Evolutionary conservation across 495 filamentous ascomycete genomes (phyloP).

Genomic region (Daldinia loculata): DNA sequence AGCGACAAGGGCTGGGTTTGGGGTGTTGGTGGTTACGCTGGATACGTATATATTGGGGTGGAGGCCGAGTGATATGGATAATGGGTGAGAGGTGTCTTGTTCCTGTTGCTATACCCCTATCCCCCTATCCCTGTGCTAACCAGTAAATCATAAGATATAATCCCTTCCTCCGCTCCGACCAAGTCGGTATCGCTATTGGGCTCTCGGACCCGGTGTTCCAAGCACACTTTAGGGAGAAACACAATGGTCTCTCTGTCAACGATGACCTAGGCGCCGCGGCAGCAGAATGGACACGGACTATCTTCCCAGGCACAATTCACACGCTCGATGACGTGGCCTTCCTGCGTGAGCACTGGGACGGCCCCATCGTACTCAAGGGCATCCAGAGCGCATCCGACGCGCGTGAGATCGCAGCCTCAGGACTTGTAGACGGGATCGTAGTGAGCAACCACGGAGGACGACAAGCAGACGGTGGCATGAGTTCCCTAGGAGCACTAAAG

Average conservation of each 20-base stretch:
- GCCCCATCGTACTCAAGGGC: background rate
- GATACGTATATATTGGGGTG: slow-evolving; percentile 65
- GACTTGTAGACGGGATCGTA: background rate
- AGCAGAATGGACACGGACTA: background rate
- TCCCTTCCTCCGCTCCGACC: slow-evolving; percentile 39
- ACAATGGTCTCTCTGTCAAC: background rate
- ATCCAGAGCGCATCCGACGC: background rate
- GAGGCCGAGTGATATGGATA: slow-evolving; percentile 70
- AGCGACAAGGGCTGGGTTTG: slow-evolving; percentile 62
- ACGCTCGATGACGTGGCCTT: background rate
- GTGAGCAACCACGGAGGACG: background rate
- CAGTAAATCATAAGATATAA: slow-evolving; percentile 19
- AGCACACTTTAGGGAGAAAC: background rate
- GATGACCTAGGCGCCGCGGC: background rate
- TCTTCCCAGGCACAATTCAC: background rate
- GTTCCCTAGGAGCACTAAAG: background rate
- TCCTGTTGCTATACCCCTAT: background rate
- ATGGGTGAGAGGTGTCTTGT: slow-evolving; percentile 60
- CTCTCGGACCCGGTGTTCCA: slow-evolving; percentile 44
- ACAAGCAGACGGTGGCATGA: background rate
- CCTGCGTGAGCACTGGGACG: background rate
- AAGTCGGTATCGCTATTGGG: slow-evolving; percentile 41
- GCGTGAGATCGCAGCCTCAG: background rate
- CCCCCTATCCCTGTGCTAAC: background rate
- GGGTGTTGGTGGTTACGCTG: slow-evolving; percentile 63